A percentile compares a stretch with the other conserved stretches of the same genome.
These are phyloP conservation scores for Multifurca ochricompacta DNA, from an alignment of 768 basidiomycete genomes.

Conservation along the genomic window DNA sequence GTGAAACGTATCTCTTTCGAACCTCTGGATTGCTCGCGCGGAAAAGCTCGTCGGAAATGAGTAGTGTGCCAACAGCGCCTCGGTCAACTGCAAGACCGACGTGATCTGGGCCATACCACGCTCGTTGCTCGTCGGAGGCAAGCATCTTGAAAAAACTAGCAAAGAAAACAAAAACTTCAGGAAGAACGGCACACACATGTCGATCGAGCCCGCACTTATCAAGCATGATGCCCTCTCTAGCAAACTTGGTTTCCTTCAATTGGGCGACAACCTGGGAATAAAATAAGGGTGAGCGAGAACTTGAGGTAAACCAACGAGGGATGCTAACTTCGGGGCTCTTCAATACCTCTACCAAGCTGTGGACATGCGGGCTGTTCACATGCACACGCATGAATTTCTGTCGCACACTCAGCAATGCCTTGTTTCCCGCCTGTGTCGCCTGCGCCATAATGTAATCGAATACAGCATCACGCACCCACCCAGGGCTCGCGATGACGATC, in stretches of 20 bases:
- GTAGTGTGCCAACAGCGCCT: constrained; percentile 86
- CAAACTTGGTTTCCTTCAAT: constrained; percentile 94
- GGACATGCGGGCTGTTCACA: constrained; percentile 88
- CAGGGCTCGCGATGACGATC: constrained; percentile 94
- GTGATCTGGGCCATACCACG: constrained; percentile 98
- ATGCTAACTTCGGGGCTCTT: constrained; percentile 80
- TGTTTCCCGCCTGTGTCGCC: constrained; percentile 75
- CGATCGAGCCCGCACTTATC: constrained; percentile 52
- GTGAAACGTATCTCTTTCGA: constrained; percentile 75
- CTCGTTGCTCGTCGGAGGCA: constrained; percentile 86
- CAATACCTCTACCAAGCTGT: constrained; percentile 88
- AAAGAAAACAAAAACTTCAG: background rate
- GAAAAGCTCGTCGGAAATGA: constrained; percentile 94
- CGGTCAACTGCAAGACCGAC: constrained; percentile 86
- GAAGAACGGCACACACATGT: background rate
- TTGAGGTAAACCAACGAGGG: background rate
- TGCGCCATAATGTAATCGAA: constrained; percentile 78
- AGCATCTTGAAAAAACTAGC: constrained; percentile 97
- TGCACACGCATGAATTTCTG: constrained; percentile 90
- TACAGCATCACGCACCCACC: constrained; percentile 89
- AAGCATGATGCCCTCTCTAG: constrained; percentile 82
- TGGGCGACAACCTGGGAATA: constrained; percentile 53
- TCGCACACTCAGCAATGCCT: constrained; percentile 65
- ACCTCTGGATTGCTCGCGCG: constrained; percentile 71
- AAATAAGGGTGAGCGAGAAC: background rate